phyloP scores from a whole-genome alignment of 73 alveolate genomes.

The Stentor roeselii region DNA sequence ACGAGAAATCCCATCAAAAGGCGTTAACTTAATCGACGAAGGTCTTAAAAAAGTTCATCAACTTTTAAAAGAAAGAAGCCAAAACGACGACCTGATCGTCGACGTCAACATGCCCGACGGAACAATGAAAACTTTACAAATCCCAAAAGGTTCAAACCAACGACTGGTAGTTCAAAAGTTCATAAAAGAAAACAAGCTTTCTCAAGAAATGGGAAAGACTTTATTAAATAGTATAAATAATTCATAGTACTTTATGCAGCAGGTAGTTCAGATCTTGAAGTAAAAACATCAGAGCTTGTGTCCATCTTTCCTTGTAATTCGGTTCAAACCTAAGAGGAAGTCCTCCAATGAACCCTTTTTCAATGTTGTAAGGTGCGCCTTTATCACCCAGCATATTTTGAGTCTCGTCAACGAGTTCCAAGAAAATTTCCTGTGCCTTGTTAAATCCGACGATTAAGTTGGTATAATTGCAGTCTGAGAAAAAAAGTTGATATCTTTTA shows the following conservation, averaged over 20 bases:
- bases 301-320: background rate
- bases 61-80: background rate
- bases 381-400: background rate
- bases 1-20: background rate
- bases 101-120: slow-evolving; percentile 1
- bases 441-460: background rate
- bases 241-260: background rate
- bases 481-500: background rate
- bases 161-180: background rate
- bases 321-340: background rate
- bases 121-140: background rate
- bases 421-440: background rate
- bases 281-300: background rate
- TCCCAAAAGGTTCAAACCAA: background rate
- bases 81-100: background rate
- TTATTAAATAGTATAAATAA: background rate
- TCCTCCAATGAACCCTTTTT: background rate
- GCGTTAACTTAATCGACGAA: background rate
- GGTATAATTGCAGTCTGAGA: background rate
- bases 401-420: background rate
- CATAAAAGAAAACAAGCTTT: background rate
- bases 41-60: background rate
- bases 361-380: slow-evolving; percentile 11
- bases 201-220: background rate
- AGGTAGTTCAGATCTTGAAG: slow-evolving; percentile 11